Conservation (phyloP, 177 flowering plant species). For the Vitis hybrid region DNA sequence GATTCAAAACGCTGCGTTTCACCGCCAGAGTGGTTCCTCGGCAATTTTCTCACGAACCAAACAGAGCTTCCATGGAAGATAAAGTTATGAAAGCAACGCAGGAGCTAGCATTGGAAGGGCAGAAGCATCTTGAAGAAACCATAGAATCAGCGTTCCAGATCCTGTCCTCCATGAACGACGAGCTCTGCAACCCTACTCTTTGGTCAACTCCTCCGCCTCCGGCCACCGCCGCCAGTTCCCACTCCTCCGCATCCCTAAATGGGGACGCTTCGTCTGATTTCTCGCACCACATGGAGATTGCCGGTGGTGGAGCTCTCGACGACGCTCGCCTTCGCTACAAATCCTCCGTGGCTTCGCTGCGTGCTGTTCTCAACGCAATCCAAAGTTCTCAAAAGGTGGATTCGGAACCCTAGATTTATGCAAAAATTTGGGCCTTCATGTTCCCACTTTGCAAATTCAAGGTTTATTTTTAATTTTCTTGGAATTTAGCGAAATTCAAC, state of each 20-base stretch:
- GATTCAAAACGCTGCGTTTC: not conserved
- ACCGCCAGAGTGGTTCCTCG: not conserved
- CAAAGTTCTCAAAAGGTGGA: constrained; percentile 62
- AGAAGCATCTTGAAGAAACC: constrained; percentile 80
- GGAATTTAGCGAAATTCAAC: not conserved
- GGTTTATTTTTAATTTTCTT: not conserved
- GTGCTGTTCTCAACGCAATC: constrained; percentile 66
- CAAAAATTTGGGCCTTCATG: no score
- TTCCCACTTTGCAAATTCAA: not conserved
- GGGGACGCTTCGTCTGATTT: constrained; percentile 24
- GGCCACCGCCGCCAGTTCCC: not conserved
- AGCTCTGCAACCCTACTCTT: constrained; percentile 82
- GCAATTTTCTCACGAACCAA: not conserved
- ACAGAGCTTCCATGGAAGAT: constrained; percentile 16
- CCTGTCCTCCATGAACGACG: constrained; percentile 90
- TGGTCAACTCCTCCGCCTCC: constrained; percentile 53
- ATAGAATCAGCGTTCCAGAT: constrained; percentile 78
- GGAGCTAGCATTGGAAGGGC: constrained; percentile 77
- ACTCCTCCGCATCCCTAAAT: constrained; percentile 16
- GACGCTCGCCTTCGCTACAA: constrained; percentile 81
- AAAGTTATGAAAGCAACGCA: constrained; percentile 32
- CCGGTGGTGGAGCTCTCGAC: constrained; percentile 77
- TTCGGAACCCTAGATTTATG: not conserved
- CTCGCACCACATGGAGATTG: constrained; percentile 39
- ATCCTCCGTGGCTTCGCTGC: constrained; percentile 65